Conservation (phyloP, 768 basidiomycete species). For the Lentinula sp. region DNA sequence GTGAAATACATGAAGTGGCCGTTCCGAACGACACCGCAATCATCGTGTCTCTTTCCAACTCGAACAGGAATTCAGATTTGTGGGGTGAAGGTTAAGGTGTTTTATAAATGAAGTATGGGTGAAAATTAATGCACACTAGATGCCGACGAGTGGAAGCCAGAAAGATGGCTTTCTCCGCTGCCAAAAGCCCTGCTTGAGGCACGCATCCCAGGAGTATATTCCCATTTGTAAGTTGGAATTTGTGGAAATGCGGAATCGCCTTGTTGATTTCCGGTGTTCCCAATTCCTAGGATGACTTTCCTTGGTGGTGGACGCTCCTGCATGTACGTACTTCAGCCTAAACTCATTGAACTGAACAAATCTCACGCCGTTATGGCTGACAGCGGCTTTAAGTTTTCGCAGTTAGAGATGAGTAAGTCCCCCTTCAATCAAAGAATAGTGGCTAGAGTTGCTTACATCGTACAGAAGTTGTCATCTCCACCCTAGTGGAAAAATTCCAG, state of each 20-base stretch:
- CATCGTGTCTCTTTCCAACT: conserved; percentile 19
- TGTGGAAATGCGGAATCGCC: neutral
- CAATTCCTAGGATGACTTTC: conserved; percentile 35
- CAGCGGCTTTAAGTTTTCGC: conserved; percentile 7
- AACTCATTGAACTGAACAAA: neutral
- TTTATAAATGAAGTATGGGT: neutral
- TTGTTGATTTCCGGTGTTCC: neutral
- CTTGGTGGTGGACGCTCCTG: conserved; percentile 33
- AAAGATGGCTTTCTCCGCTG: conserved; percentile 33
- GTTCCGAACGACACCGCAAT: conserved; percentile 23
- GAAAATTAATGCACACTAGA: conserved; percentile 14
- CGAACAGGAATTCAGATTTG: conserved; percentile 28
- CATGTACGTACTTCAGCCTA: conserved; percentile 18
- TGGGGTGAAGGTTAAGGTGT: conserved; percentile 25
- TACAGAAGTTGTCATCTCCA: conserved; percentile 1
- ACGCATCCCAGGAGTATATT: conserved; percentile 28
- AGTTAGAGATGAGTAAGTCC: conserved; percentile 6
- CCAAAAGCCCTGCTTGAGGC: conserved; percentile 26
- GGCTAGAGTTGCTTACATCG: neutral
- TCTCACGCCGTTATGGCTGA: neutral
- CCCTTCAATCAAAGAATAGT: too few species aligned
- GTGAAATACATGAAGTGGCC: conserved; percentile 14
- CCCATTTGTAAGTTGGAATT: conserved; percentile 22
- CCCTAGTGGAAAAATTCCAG: neutral
- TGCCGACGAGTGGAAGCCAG: conserved; percentile 38